Base-by-base conservation (phyloP, 371 early-diverging fungal genomes). In the Syncephalastrum monosporum region DNA sequence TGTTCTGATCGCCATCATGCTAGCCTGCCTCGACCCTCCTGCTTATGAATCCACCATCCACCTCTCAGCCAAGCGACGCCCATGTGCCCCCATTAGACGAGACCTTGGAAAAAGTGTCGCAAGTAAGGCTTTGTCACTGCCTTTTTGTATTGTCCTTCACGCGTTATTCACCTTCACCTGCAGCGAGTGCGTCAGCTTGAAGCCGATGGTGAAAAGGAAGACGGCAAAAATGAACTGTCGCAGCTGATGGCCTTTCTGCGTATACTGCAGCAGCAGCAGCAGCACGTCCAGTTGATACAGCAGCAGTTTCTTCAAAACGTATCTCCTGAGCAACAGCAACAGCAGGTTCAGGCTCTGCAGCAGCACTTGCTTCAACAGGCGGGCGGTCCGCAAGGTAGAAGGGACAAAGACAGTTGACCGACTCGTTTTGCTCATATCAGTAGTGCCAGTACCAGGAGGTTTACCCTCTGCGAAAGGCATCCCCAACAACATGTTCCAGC, bases 331-430 rank as follows among this genome's bases (percentile, higher is more conserved):
- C 71, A 72, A 41, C 61, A 59, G 88, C 64, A 91, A 87, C 58
- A 76, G 81, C 53, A 85, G 88, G 24, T 91, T 78, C 74, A 86
- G 86, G 50, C 72, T 84, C 69, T 91, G 33, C 85, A 87, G 57
- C 71, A 82, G 65, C 79, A 78, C 43, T 75, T 91, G 25, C 88
- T 88, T 50, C 74, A 81, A 52, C 69, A 71, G 10, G 57, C 56
- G 43, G 54, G 65, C 25, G 38, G 38, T 12, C 38, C 38, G 10
- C 38, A 33, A 33, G 38, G 38, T 33, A 33, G 38, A 12, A 33
- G 49, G 51, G 42, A 33, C 58, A 64, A 66, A 44, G 16, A 17
- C 46, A 6, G 29, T 7, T 12, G 38, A 33, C 2, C 5, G 10
- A 10, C 38, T 33, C 38, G 38, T 10, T 10, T 33, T 12, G 38